Base-by-base conservation (phyloP, 2,329 filamentous ascomycete genomes). In the Cryphonectria nitschkei region DNA sequence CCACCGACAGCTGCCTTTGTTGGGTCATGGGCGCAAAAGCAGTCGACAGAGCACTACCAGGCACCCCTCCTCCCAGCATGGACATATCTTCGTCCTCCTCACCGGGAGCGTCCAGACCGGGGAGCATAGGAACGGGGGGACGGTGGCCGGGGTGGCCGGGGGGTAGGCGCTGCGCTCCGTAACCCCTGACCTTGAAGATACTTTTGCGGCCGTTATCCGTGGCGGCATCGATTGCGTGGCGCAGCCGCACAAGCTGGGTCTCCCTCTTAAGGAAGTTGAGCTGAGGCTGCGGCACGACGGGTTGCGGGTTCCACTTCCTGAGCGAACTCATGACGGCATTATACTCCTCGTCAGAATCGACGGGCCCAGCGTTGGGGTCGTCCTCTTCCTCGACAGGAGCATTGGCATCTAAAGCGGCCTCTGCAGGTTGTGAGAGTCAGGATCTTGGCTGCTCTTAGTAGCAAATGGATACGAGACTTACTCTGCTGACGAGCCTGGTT, bases 401-500 rank as follows among this genome's bases (percentile, higher is more conserved):
- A 79, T 97, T 97, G 69, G 96, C 95, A 79, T 98, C 95, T 75
- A 99, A 92, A 52, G 95, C 94, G 50, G 95, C 95, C 83, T 98
- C 93, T 96, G 79, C 77, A 68, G 68, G 62, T 56, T 76, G 68
- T 76, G 68, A 14, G 58, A 50, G 56, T 70, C 3, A 71, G 50
- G 16, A 50, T 34, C 19, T 0, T 22, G 14, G 9, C 22, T 13
- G 52, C 1, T 34, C 4, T 26, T 4, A 56, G 2, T 6, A n/a
- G 3, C 9, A 4, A 9, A 8, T 67, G 50, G 41, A 46, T 11
- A 19, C 71, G 54, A 87, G 91, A 87, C 91, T 82, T 86, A 95
- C 93, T 97, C 81, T 98, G 96, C 83, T 97, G 93, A 78, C 97
- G 97, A 32, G 96, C 96, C 81, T 98, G 96, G 77, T 99, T 99